Conservation (phyloP, 2,329 filamentous ascomycete species). For the Paecilomyces variotii region DNA sequence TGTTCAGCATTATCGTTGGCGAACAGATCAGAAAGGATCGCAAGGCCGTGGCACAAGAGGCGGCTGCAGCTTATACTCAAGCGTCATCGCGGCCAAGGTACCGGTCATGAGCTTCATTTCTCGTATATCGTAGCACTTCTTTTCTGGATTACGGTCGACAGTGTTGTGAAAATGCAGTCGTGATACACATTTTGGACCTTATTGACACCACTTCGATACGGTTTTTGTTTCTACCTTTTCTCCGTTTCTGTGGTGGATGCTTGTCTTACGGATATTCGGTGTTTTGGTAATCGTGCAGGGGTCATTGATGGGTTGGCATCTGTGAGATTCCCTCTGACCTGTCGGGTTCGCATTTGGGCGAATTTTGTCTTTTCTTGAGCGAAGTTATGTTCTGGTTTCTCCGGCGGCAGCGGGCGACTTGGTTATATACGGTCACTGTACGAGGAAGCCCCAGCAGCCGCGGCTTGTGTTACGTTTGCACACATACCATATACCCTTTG, state of each 20-base stretch:
- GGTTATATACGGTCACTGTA: background rate
- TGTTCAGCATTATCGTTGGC: constrained; percentile 41
- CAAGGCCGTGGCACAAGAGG: constrained; percentile 19
- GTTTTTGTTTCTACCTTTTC: background rate
- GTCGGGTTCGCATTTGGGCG: background rate
- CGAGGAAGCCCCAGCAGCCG: background rate
- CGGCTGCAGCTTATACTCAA: background rate
- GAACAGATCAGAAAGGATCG: constrained; percentile 36
- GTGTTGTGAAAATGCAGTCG: background rate
- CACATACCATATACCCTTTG: background rate
- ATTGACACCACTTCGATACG: background rate
- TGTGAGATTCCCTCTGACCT: background rate
- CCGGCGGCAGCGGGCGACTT: background rate
- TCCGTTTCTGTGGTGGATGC: background rate
- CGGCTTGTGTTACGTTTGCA: background rate
- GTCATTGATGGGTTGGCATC: background rate
- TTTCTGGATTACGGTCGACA: background rate
- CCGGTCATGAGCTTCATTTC: background rate
- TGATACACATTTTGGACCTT: background rate
- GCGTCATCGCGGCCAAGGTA: background rate
- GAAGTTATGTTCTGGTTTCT: background rate
- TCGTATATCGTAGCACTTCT: background rate
- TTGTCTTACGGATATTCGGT: background rate
- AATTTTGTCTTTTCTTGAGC: background rate
- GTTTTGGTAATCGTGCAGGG: background rate